Base-by-base conservation (phyloP, 495 filamentous ascomycete species). In the Articulospora tetracladia region DNA sequence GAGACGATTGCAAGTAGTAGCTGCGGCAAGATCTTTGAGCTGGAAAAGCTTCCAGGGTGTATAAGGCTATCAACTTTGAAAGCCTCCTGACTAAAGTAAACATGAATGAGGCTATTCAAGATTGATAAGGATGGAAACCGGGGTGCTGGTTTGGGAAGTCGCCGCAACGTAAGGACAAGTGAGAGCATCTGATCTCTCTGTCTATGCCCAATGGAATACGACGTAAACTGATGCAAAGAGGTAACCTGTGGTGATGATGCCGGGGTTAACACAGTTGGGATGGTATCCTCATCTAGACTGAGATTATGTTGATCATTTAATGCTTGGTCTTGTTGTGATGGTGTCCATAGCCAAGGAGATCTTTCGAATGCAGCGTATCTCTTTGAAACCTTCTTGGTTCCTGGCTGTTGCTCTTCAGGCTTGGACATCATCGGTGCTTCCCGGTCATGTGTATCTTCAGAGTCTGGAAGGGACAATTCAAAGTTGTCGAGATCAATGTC, bases 51-150 rank as follows among this genome's bases (percentile, higher is more conserved):
- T 1, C 80, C 75, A 11, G 74, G 76, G 66, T 88, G 83, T 19
- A 89, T 78, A 75, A 79, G 87, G 13, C 76, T 72, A 32, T 80
- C 79, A 0, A 80, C 72, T 13, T 74, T 72, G 19, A 74, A 75
- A 0, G 67, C 67, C 17, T 85, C 82, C 0, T 75, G 72, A 1
- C 76, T 77, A 13, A 89, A 74, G 39, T 82, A 88, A 49, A 79
- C 75, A 52, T 88, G 84, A 15, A 87, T 80, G 52, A 87, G 71
- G 15, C 73, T 79, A 62, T 87, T 83, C 46, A 88, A 72, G 1
- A 84, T 62, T 34, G 84, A 80, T 0, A 77, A 75, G 2, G 82
- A 81, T 0, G 86, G 86, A 62, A 89, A 87, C n/a, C 28, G 25
- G 1, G 34, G 28, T 4, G 24, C 44, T 12, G 22, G 30, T 7